Evolutionary conservation across 2,329 filamentous ascomycete species (phyloP).

Genomic region (Sporothrix humicola): DNA sequence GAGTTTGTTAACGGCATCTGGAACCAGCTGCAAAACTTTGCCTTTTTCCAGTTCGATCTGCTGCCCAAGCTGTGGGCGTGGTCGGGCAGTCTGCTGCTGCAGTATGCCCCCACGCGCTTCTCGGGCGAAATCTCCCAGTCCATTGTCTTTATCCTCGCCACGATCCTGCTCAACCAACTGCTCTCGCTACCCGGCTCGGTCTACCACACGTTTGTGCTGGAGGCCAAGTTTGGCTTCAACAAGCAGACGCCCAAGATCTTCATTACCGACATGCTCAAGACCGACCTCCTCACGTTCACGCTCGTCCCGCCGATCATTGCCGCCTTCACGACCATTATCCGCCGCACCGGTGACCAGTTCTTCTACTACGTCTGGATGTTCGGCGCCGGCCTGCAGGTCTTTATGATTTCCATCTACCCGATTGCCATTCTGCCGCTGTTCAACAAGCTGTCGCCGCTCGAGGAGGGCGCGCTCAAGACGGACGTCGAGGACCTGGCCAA

Average conservation of each 20-base stretch:
- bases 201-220: constrained; percentile 94
- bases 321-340: constrained; percentile 90
- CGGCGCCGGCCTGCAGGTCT: constrained; percentile 84
- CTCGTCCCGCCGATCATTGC: constrained; percentile 88
- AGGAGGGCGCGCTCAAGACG: constrained; percentile 85
- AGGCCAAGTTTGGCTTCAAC: constrained; percentile 98
- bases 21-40: constrained; percentile 84
- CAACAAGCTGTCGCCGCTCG: constrained; percentile 94
- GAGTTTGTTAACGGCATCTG: constrained; percentile 80
- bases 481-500: constrained; percentile 83
- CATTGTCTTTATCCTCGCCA: constrained; percentile 87
- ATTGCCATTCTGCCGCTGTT: constrained; percentile 93
- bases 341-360: constrained; percentile 91
- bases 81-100: constrained; percentile 75
- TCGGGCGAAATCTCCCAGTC: constrained; percentile 92
- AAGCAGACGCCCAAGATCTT: constrained; percentile 93
- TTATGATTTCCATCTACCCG: constrained; percentile 95
- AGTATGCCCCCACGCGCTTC: constrained; percentile 77
- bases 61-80: constrained; percentile 89
- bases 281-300: constrained; percentile 77
- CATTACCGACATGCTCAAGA: constrained; percentile 89
- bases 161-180: constrained; percentile 80
- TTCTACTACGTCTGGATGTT: constrained; percentile 99
- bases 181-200: constrained; percentile 81
- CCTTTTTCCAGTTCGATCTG: constrained; percentile 87